A percentile compares a stretch with the other conserved stretches of the same genome.
phyloP scores from a whole-genome alignment of 202 grass and related monocot genomes.

The Zoysia matrella region DNA sequence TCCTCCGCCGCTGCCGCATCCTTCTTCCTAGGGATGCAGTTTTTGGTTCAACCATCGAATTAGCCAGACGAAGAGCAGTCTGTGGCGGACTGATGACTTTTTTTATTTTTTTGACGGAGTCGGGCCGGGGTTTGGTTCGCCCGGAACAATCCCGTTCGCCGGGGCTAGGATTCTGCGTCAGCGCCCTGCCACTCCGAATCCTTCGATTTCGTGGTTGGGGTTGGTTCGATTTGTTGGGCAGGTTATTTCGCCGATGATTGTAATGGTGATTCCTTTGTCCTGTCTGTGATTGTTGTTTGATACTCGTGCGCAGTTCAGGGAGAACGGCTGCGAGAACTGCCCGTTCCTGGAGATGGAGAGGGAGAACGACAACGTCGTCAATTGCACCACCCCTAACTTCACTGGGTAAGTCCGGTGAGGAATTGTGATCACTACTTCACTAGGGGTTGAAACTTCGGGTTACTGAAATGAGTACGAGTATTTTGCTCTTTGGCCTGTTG shows the following conservation, averaged over 20 bases:
- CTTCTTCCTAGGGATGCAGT: background rate
- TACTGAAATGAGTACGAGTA: background rate
- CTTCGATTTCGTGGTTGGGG: background rate
- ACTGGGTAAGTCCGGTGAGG: conserved; percentile 55
- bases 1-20: background rate
- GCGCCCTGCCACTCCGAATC: background rate
- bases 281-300: conserved; percentile 17
- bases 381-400: conserved; percentile 96
- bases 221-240: background rate
- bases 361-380: conserved; percentile 80
- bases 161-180: conserved; percentile 29
- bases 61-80: too few species aligned
- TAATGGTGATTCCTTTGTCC: background rate
- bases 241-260: background rate
- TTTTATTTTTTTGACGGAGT: too few species aligned
- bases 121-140: background rate
- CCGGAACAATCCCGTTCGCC: background rate
- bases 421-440: background rate
- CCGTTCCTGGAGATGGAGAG: conserved; percentile 96
- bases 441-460: background rate
- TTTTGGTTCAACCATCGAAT: background rate
- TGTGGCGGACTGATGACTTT: background rate
- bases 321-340: conserved; percentile 92
- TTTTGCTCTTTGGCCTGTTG: conserved; percentile 1
- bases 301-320: conserved; percentile 68